These are phyloP conservation scores for Candida hispaniensis DNA, from an alignment of 805 yeast species.

Conservation along the genomic window DNA sequence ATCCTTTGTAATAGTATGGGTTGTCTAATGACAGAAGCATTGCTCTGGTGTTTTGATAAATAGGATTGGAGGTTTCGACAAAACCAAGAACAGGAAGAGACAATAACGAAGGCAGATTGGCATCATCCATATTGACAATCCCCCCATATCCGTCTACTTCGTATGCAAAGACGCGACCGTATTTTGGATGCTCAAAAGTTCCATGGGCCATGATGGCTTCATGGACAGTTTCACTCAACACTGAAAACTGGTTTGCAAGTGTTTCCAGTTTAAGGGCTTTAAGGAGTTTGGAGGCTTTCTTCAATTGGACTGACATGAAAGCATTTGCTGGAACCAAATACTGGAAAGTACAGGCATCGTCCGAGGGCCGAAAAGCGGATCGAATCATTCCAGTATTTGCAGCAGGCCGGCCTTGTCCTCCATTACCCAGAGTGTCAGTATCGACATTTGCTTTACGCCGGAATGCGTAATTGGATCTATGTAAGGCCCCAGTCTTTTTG, in stretches of 20 bases:
- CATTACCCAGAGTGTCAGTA: constrained; percentile 67
- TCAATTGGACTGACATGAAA: constrained; percentile 55
- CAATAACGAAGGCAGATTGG: constrained; percentile 73
- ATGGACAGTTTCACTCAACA: constrained; percentile 35
- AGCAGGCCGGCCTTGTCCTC: constrained; percentile 80
- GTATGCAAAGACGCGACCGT: constrained; percentile 73
- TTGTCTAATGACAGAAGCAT: constrained; percentile 70
- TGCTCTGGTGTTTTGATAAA: constrained; percentile 68
- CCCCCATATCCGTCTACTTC: constrained; percentile 87
- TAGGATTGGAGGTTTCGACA: constrained; percentile 37
- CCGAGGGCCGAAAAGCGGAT: constrained; percentile 81
- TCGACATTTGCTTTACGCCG: constrained; percentile 66
- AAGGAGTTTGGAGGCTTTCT: constrained; percentile 27
- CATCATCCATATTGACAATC: constrained; percentile 71
- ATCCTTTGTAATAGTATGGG: constrained; percentile 64
- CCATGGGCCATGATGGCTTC: constrained; percentile 55
- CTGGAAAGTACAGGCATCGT: constrained; percentile 73
- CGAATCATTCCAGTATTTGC: constrained; percentile 62
- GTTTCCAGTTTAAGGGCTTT: constrained; percentile 20
- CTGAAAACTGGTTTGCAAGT: constrained; percentile 22
- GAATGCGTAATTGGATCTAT: constrained; percentile 50
- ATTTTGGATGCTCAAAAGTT: constrained; percentile 52
- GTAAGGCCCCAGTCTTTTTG: constrained; percentile 35
- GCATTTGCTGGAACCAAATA: constrained; percentile 81
- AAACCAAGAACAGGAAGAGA: constrained; percentile 75